A percentile compares a stretch with the other conserved stretches of the same genome.
These are phyloP conservation scores for Manihot esculenta DNA, from an alignment of 441 rosid genomes.

Conservation along the genomic window DNA sequence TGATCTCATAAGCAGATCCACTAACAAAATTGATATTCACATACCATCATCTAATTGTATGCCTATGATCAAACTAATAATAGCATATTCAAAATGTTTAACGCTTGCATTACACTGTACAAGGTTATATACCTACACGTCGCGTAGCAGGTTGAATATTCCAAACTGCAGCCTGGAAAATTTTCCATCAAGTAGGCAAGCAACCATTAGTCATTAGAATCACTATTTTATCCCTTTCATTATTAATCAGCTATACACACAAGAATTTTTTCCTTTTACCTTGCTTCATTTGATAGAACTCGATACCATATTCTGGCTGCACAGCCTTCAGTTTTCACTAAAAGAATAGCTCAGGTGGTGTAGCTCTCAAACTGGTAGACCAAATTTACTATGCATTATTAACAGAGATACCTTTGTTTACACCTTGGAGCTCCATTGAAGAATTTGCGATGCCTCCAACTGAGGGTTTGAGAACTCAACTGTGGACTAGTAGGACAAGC, in stretches of 20 bases:
- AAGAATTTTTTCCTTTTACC: background rate
- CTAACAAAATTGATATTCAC: background rate
- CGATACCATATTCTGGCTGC: background rate
- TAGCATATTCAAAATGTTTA: too few relatives aligned
- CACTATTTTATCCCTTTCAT: background rate
- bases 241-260: background rate
- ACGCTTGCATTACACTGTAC: too few relatives aligned
- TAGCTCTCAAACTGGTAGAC: background rate
- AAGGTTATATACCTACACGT: background rate
- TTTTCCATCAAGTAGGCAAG: too few relatives aligned
- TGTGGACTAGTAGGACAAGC: slow-evolving; percentile 95
- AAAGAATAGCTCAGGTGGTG: background rate
- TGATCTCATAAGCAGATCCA: background rate
- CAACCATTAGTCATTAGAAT: too few relatives aligned
- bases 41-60: too few relatives aligned
- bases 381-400: slow-evolving; percentile 42
- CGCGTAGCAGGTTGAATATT: background rate
- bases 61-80: too few relatives aligned
- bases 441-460: slow-evolving; percentile 90
- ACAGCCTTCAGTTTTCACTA: background rate
- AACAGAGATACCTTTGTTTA: slow-evolving; percentile 74
- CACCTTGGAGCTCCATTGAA: slow-evolving; percentile 93
- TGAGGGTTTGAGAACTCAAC: slow-evolving; percentile 91
- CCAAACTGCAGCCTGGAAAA: background rate
- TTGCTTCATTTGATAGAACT: background rate